Conservation (phyloP, 345 rosid species). For the Eucalyptus curtisii region DNA sequence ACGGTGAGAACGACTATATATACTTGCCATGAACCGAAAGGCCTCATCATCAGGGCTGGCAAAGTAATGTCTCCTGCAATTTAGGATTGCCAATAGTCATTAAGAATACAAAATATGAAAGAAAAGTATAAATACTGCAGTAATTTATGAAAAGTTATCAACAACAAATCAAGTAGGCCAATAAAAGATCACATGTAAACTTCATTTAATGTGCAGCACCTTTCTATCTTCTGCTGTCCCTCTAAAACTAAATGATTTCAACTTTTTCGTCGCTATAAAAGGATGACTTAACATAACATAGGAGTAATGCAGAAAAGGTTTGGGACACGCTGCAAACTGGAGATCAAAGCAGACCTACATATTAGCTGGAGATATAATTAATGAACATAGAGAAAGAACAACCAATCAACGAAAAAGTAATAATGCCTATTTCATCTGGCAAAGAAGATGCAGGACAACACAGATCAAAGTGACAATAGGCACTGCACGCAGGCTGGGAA, state of each 20-base stretch:
- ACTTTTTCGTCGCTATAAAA: not conserved
- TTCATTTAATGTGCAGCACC: not conserved
- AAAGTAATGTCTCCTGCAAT: conserved; percentile 69
- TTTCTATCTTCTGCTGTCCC: not conserved
- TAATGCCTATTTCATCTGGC: not conserved
- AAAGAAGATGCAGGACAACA: not conserved
- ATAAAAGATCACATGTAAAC: not conserved
- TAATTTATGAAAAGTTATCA: not conserved
- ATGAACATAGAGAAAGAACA: not conserved
- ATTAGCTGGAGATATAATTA: not conserved
- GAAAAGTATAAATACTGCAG: not conserved
- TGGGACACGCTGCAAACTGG: not conserved
- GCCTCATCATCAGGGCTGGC: conserved; percentile 88
- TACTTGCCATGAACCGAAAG: conserved; percentile 65
- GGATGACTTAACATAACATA: not conserved
- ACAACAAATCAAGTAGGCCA: not conserved
- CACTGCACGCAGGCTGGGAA: not conserved
- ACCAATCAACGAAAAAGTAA: not conserved
- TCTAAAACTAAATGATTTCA: not conserved
- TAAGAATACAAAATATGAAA: not conserved
- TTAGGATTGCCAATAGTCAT: not conserved
- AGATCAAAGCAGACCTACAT: not conserved
- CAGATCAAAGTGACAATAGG: not conserved
- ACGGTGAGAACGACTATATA: conserved; percentile 71
- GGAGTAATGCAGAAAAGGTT: not conserved